Evolutionary conservation across 306 rosid species (phyloP).

Genomic region (Rosa persica): DNA sequence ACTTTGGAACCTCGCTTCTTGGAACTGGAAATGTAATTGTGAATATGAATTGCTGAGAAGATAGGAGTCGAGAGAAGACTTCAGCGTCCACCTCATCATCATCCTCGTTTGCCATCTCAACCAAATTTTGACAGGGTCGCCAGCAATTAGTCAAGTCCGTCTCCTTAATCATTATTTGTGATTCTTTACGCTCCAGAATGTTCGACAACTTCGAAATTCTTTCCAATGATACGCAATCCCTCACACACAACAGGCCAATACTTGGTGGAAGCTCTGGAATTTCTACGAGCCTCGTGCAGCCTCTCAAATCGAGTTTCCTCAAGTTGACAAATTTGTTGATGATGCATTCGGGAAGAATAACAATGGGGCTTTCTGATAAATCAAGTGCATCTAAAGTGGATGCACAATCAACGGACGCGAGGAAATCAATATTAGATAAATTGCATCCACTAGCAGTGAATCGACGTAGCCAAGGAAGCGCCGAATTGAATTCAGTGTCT

Average conservation of each 20-base stretch:
- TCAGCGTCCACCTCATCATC: background rate
- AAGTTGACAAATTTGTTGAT: background rate
- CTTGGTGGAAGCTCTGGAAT: background rate
- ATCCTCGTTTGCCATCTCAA: background rate
- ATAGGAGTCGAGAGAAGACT: background rate
- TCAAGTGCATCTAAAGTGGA: rapidly evolving
- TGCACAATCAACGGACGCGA: background rate
- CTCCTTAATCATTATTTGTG: rapidly evolving
- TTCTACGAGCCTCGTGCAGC: background rate
- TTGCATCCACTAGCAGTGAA: no score
- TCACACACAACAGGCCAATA: rapidly evolving
- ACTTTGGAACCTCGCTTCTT: background rate
- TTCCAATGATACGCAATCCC: background rate
- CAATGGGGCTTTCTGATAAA: background rate
- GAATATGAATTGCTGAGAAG: rapidly evolving
- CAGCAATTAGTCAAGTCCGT: background rate
- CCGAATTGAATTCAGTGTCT: no score
- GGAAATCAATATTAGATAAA: background rate
- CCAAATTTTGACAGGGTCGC: background rate
- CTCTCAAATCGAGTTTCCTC: rapidly evolving
- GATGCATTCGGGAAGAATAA: background rate
- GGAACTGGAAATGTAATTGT: background rate
- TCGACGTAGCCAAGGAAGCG: no score
- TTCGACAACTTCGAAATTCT: background rate
- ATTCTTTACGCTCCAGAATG: background rate